phyloP scores from a whole-genome alignment of 805 yeast species.

The Kazachstania viticola region DNA sequence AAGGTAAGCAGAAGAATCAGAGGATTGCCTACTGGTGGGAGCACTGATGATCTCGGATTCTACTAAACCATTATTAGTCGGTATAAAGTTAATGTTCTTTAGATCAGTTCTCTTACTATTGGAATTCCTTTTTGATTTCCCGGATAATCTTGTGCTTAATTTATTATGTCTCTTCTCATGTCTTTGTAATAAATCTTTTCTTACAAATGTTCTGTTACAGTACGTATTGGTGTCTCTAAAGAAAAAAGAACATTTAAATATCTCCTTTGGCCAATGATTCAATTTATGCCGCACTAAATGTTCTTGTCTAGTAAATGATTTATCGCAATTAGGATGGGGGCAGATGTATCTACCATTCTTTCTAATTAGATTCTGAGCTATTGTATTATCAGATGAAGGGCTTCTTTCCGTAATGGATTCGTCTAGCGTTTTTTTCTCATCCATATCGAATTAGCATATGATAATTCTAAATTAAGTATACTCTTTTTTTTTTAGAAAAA shows the following conservation, averaged over 20 bases:
- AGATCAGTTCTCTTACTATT: not conserved
- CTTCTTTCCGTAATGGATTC: too few relatives aligned
- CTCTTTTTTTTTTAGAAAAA: too few relatives aligned
- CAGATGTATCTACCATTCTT: conserved; percentile 27
- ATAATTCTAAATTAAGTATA: too few relatives aligned
- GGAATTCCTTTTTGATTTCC: not conserved
- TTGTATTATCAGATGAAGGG: too few relatives aligned
- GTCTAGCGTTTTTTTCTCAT: too few relatives aligned
- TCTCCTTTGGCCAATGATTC: conserved; percentile 43
- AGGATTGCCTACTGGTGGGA: too few relatives aligned
- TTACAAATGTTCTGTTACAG: conserved; percentile 50
- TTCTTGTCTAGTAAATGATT: conserved; percentile 47
- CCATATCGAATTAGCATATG: too few relatives aligned
- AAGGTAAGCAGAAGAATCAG: too few relatives aligned
- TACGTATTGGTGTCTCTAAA: conserved; percentile 20
- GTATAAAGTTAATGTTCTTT: not conserved
- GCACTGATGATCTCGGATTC: too few relatives aligned
- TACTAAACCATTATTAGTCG: not conserved
- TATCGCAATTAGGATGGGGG: conserved; percentile 40
- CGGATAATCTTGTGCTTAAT: conserved; percentile 2
- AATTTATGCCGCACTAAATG: conserved; percentile 52
- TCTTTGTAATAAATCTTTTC: conserved; percentile 42
- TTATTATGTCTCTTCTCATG: conserved; percentile 33
- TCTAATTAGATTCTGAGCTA: not conserved
- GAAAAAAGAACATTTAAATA: conserved; percentile 35